Percentiles rank a stretch among this genome's conserved stretches.
Evolutionary conservation across 495 filamentous ascomycete species (phyloP).

Genomic region (Penicillium paradoxum): DNA sequence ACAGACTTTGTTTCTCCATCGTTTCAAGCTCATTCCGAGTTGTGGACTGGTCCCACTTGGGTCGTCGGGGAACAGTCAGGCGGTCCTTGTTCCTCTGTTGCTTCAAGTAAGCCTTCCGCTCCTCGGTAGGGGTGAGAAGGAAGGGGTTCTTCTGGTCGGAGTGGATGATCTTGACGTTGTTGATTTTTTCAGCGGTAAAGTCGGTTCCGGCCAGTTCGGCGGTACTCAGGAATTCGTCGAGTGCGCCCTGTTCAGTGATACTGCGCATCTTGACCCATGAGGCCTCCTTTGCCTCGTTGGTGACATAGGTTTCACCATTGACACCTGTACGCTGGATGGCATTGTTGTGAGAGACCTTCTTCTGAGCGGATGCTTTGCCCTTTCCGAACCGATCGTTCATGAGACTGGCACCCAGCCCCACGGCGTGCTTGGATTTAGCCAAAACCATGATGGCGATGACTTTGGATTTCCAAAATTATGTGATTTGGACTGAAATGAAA

Average conservation of each 20-base stretch:
- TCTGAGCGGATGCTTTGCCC: constrained; percentile 71
- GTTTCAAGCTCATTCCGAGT: constrained; percentile 76
- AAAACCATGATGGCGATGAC: constrained; percentile 66
- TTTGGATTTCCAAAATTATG: constrained; percentile 7
- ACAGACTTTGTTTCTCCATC: constrained; percentile 72
- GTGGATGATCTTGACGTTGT: constrained; percentile 97
- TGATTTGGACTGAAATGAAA: constrained; percentile 7
- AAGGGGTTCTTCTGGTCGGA: constrained; percentile 93
- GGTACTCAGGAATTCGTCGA: constrained; percentile 81
- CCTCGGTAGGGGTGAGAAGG: constrained; percentile 81
- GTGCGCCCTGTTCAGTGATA: constrained; percentile 92
- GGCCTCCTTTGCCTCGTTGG: constrained; percentile 44
- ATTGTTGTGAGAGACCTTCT: constrained; percentile 61
- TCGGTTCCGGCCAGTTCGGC: constrained; percentile 96
- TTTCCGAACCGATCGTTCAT: constrained; percentile 94
- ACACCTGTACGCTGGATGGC: constrained; percentile 40
- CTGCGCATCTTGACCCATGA: constrained; percentile 83
- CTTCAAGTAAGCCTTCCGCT: constrained; percentile 70
- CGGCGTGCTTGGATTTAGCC: constrained; percentile 89
- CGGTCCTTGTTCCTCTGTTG: constrained; percentile 70
- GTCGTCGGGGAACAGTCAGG: constrained; percentile 85
- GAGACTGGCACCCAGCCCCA: constrained; percentile 85
- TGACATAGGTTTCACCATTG: constrained; percentile 45
- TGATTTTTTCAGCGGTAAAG: constrained; percentile 98
- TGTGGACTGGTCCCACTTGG: constrained; percentile 79